A percentile compares a stretch with the other conserved stretches of the same genome.
These are phyloP conservation scores for Asterionellopsis glacialis DNA, from an alignment of 108 stramenopile species.

Conservation along the genomic window DNA sequence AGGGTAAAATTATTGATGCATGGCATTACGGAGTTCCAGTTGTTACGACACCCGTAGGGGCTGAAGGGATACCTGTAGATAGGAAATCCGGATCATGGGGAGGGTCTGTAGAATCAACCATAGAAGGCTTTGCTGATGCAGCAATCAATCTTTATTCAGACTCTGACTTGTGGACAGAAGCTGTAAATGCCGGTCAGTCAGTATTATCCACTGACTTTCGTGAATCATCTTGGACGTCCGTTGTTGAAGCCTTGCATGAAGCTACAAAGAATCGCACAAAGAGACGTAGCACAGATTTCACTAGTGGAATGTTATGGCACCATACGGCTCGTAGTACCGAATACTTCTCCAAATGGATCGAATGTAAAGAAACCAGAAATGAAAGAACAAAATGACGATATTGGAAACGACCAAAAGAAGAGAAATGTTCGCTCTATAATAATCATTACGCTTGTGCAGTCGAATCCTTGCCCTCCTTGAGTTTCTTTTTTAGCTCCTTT, in stretches of 20 bases:
- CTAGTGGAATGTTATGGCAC: conserved; percentile 53
- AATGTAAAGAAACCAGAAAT: conserved; percentile 38
- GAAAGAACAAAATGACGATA: no score
- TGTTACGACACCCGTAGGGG: conserved; percentile 68
- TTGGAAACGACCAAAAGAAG: no score
- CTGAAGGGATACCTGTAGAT: conserved; percentile 52
- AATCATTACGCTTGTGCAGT: no score
- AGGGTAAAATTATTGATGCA: conserved; percentile 81
- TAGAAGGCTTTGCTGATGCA: conserved; percentile 36
- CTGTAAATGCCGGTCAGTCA: conserved; percentile 12
- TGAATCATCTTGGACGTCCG: conserved; percentile 4
- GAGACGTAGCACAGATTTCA: conserved; percentile 36
- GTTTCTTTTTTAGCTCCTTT: conserved; percentile 35
- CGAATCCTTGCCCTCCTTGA: background rate
- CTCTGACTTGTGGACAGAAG: conserved; percentile 17
- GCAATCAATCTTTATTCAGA: conserved; percentile 41
- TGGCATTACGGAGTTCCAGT: conserved; percentile 75
- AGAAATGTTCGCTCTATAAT: no score
- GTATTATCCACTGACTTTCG: conserved; percentile 28
- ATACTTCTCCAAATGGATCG: conserved; percentile 75
- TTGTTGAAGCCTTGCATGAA: conserved; percentile 17
- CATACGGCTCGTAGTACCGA: conserved; percentile 56
- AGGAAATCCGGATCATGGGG: conserved; percentile 27
- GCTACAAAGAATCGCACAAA: conserved; percentile 11
- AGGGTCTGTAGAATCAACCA: conserved; percentile 30